These are phyloP conservation scores for Mortierella sp. DNA, from an alignment of 371 early-diverging fungal genomes.

Conservation along the genomic window DNA sequence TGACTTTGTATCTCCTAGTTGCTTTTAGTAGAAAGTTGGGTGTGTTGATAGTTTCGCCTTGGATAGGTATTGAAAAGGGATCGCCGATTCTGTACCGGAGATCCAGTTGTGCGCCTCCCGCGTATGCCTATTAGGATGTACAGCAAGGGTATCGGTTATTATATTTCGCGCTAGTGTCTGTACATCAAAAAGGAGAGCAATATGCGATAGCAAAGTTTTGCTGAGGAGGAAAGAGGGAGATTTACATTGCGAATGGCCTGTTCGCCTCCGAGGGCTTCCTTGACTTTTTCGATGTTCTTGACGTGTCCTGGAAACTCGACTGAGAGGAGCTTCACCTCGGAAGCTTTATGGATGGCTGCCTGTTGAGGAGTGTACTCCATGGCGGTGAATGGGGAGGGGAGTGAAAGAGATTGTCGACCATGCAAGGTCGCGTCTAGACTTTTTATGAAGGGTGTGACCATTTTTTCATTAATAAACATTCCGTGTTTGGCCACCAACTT, in stretches of 20 bases:
- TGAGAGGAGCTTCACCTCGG: constrained; percentile 38
- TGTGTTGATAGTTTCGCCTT: constrained; percentile 41
- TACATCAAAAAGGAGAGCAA: too few relatives aligned
- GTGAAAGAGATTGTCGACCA: too few relatives aligned
- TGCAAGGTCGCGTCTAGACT: constrained; percentile 1
- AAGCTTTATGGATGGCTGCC: constrained; percentile 14
- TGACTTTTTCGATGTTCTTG: constrained; percentile 34
- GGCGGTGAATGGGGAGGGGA: not conserved
- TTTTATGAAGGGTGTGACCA: too few relatives aligned
- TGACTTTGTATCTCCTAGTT: constrained; percentile 50
- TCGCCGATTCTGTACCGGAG: constrained; percentile 37
- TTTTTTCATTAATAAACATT: constrained; percentile 3
- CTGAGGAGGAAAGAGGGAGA: not conserved
- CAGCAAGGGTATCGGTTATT: not conserved
- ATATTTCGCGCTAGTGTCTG: too few relatives aligned
- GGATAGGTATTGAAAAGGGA: constrained; percentile 52
- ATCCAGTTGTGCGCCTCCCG: constrained; percentile 49
- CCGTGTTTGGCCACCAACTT: constrained; percentile 42
- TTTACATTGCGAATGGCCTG: constrained; percentile 45
- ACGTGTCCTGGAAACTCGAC: constrained; percentile 54
- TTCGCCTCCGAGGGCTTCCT: constrained; percentile 44
- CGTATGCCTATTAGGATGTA: constrained; percentile 35
- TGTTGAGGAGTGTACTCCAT: not conserved
- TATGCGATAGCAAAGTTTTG: not conserved
- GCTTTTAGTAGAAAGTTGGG: constrained; percentile 44